Evolutionary conservation across 495 filamentous ascomycete genomes (phyloP).

Genomic region (Tirmania nivea): DNA sequence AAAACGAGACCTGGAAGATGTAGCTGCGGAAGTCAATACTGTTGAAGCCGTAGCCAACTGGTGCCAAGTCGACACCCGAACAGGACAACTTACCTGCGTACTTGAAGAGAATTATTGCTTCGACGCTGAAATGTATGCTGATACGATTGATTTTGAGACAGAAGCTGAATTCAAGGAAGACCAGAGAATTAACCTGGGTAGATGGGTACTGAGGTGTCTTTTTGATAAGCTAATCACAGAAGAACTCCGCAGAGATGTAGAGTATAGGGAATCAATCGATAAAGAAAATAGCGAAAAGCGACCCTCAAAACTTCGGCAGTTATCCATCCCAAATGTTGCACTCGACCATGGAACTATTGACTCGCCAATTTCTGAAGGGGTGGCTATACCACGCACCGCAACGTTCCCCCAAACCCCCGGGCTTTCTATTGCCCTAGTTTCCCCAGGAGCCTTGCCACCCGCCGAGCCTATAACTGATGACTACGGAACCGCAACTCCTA

Average conservation of each 20-base stretch:
- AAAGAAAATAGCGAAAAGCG: slow-evolving; percentile 35
- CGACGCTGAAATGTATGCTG: slow-evolving; percentile 91
- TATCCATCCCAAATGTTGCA: slow-evolving; percentile 20
- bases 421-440: slow-evolving; percentile 56
- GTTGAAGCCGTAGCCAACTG: slow-evolving; percentile 75
- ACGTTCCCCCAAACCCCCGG: slow-evolving; percentile 46
- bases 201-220: slow-evolving; percentile 87
- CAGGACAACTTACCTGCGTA: slow-evolving; percentile 71
- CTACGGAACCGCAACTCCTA: background rate
- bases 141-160: slow-evolving; percentile 55
- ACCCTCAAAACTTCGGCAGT: background rate
- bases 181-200: slow-evolving; percentile 90
- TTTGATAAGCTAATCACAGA: slow-evolving; percentile 79
- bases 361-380: slow-evolving; percentile 46
- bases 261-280: slow-evolving; percentile 43
- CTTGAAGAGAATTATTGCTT: slow-evolving; percentile 92
- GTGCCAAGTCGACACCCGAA: slow-evolving; percentile 86
- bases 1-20: slow-evolving; percentile 81
- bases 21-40: slow-evolving; percentile 71
- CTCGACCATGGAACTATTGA: slow-evolving; percentile 37
- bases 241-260: slow-evolving; percentile 60
- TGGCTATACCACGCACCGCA: slow-evolving; percentile 39
- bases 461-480: background rate
- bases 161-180: slow-evolving; percentile 67
- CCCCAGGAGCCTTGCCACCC: slow-evolving; percentile 30